These are phyloP conservation scores for Solanum rostratum DNA, from an alignment of 257 asterid species.

Conservation along the genomic window DNA sequence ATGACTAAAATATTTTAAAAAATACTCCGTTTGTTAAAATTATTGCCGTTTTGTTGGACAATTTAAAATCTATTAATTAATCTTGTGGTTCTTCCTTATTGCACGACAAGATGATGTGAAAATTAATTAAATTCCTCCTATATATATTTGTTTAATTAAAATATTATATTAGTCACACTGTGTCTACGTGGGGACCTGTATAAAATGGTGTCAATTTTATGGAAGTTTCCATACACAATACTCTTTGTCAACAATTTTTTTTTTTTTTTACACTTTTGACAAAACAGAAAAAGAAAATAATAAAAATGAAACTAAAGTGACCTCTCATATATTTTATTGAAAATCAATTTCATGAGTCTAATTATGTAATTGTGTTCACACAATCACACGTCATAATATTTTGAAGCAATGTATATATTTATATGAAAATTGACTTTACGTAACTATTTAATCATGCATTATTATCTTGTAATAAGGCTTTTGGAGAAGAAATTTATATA, in stretches of 20 bases:
- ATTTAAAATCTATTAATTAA: not conserved
- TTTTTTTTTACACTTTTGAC: not conserved
- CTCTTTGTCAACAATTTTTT: not conserved
- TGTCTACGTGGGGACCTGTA: not conserved
- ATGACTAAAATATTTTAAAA: not conserved
- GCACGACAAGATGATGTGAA: not conserved
- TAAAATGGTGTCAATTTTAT: not conserved
- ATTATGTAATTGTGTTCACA: not conserved
- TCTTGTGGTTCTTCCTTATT: not conserved
- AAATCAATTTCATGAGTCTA: not conserved
- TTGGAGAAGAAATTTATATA: not conserved
- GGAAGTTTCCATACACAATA: not conserved
- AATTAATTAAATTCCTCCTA: not conserved
- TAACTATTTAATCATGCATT: not conserved
- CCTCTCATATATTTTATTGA: not conserved
- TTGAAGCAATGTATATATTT: not conserved
- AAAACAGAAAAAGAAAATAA: not conserved
- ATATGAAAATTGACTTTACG: not conserved
- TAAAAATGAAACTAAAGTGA: too few species aligned
- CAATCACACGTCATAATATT: not conserved
- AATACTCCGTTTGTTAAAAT: not conserved
- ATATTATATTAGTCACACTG: not conserved
- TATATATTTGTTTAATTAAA: not conserved
- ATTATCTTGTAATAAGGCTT: not conserved
- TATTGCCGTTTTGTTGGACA: not conserved